Conservation (phyloP, 495 filamentous ascomycete genomes). For the Penicillium taxi region DNA sequence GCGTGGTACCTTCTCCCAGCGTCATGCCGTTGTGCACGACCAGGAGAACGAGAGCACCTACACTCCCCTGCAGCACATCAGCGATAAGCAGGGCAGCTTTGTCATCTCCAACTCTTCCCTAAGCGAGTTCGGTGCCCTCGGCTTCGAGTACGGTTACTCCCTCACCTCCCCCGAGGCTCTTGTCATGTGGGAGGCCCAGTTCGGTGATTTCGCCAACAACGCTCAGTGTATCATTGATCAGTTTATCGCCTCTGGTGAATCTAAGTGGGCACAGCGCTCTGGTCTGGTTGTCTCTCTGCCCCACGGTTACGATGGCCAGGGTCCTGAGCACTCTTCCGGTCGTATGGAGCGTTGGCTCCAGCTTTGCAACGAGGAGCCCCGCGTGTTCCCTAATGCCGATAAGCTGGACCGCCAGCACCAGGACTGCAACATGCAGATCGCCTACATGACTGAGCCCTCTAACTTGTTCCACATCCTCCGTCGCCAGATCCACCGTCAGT, state of each 20-base stretch:
- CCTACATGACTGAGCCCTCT: conserved; percentile 82
- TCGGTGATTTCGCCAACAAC: conserved; percentile 99
- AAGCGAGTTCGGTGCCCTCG: conserved; percentile 83
- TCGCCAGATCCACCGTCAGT: conserved; percentile 96
- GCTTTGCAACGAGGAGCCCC: conserved; percentile 95
- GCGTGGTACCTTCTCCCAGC: conserved; percentile 98
- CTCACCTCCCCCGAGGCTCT: conserved; percentile 92
- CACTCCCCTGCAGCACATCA: conserved; percentile 84
- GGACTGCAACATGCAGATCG: conserved; percentile 99
- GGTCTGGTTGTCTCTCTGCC: conserved; percentile 90
- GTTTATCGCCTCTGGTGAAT: conserved; percentile 94
- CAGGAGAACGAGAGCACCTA: conserved; percentile 89
- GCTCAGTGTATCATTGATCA: conserved; percentile 98
- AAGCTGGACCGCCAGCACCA: conserved; percentile 97
- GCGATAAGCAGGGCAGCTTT: conserved; percentile 83
- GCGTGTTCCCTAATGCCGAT: conserved; percentile 75
- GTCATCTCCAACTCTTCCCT: conserved; percentile 96
- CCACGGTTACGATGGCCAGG: conserved; percentile 97
- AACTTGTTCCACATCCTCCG: conserved; percentile 96
- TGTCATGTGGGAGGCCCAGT: conserved; percentile 99
- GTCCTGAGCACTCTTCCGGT: conserved; percentile 96
- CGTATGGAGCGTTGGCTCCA: conserved; percentile 96
- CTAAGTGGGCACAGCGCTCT: conserved; percentile 96
- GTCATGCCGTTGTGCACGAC: conserved; percentile 94
- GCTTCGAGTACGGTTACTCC: conserved; percentile 98